Conservation (phyloP, 2,329 filamentous ascomycete genomes). For the Aspergillus tamarii region DNA sequence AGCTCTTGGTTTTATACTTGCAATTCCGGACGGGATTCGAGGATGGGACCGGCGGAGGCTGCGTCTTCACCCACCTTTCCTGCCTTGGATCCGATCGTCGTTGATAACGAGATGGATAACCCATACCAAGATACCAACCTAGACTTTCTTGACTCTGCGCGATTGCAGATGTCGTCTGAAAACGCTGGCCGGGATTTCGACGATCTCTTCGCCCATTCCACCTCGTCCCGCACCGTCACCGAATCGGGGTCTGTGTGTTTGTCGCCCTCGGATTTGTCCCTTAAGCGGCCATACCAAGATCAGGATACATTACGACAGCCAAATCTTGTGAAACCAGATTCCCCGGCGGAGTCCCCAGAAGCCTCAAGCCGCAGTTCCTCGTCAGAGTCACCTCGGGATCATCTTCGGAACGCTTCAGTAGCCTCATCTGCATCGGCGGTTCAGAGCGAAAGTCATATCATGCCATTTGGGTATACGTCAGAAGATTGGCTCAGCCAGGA, state of each 20-base stretch:
- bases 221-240: slow-evolving; percentile 34
- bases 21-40: slow-evolving; percentile 20
- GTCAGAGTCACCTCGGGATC: slow-evolving; percentile 46
- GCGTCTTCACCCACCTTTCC: slow-evolving; percentile 43
- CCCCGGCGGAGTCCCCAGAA: slow-evolving; percentile 49
- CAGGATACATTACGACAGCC: slow-evolving; percentile 38
- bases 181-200: slow-evolving; percentile 47
- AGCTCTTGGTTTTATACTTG: slow-evolving; percentile 10
- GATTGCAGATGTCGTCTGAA: slow-evolving; percentile 40
- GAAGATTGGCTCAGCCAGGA: slow-evolving; percentile 44
- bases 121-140: slow-evolving; percentile 46
- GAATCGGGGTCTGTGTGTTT: slow-evolving; percentile 34
- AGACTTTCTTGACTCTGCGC: slow-evolving; percentile 45
- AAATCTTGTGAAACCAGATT: slow-evolving; percentile 39
- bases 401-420: slow-evolving; percentile 45
- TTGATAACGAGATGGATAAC: slow-evolving; percentile 48
- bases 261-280: slow-evolving; percentile 32
- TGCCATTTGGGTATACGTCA: slow-evolving; percentile 38
- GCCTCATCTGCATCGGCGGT: slow-evolving; percentile 44
- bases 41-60: slow-evolving; percentile 41
- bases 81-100: slow-evolving; percentile 44
- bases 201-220: slow-evolving; percentile 41
- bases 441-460: slow-evolving; percentile 40
- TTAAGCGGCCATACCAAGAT: slow-evolving; percentile 34
- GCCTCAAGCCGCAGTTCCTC: slow-evolving; percentile 48